Percentiles rank a stretch among this genome's conserved stretches.
Conservation (phyloP, 75 land plant species). For the Pinus albicaulis region DNA sequence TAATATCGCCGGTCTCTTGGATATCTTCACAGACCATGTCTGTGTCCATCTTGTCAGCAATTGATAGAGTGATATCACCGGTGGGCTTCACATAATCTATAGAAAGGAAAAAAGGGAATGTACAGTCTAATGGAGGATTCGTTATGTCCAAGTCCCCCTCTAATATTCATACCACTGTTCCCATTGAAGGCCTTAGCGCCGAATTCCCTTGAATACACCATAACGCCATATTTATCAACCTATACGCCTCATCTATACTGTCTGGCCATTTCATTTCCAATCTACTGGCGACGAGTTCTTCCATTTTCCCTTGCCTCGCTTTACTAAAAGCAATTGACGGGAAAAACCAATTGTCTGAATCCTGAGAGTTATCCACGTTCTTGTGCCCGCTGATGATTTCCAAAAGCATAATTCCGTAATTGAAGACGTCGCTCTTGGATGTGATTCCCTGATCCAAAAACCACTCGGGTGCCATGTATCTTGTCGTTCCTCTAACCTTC, state of each 20-base stretch:
- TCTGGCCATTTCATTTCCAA: not conserved
- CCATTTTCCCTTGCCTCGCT: not conserved
- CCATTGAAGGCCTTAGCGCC: not conserved
- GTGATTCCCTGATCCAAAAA: conserved; percentile 2
- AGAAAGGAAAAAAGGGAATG: not conserved
- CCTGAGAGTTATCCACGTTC: not conserved
- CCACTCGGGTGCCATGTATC: conserved; percentile 91
- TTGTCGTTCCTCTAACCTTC: conserved; percentile 69
- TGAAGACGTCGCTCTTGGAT: not conserved
- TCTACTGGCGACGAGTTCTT: not conserved
- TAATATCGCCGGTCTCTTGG: no score
- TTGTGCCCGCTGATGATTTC: not conserved
- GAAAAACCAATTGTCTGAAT: not conserved
- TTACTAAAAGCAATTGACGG: not conserved
- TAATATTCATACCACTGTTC: not conserved
- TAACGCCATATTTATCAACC: not conserved
- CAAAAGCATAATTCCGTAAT: not conserved
- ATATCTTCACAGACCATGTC: no score
- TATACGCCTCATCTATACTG: not conserved
- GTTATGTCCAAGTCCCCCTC: not conserved
- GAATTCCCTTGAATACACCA: not conserved
- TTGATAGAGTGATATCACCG: not conserved
- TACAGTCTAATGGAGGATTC: not conserved
- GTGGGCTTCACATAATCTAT: no score
- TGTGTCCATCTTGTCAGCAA: not conserved